Evolutionary conservation across 768 basidiomycete genomes (phyloP), one percentile per base, ranked within the genome.

Genomic region (Macrocybe gigantea): DNA sequence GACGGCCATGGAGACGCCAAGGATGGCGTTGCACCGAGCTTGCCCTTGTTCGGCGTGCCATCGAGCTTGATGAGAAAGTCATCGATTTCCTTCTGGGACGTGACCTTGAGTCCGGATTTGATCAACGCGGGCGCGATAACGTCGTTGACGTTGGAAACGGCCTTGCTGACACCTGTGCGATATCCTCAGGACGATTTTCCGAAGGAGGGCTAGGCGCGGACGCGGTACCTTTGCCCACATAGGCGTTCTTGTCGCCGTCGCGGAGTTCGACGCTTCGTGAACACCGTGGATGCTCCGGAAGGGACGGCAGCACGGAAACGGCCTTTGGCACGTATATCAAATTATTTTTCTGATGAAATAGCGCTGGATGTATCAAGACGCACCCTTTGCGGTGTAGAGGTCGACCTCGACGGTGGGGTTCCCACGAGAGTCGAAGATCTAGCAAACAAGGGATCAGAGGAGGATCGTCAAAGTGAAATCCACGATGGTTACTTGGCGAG

Each of bases 371-470:
- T 33, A 44, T 14, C 32, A 29, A 33, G 42, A 45, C 49, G 49
- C 60, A 89, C 93, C 93, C 78, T 93, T 92, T 37, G 63, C 78
- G 52, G 94, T 97, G 79, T 78, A 64, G 61, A 94, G 72, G 66
- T 94, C 91, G 65, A 93, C 91, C 72, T 93, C 93, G 64, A 96
- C 91, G 61, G 93, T 95, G 60, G 90, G 93, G 80, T 97, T 93
- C 60, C 93, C 94, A 64, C 95, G 92, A 64, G 93, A 97, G 79
- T 98, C 95, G 68, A 96, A 98, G 83, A 98, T 95, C 95, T 97
- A 61, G 22, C 38, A 51, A 52, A 47, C 22, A 22, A 22, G 22
- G 22, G 22, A 22, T 22, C 22, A 22, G 22, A 22, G 22, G 22
- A 22, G 22, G 22, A 22, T 22, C 22, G 2, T 22, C 22, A 22